These are phyloP conservation scores for Micractinium conductrix DNA, from an alignment of 139 green algal species.

Conservation along the genomic window DNA sequence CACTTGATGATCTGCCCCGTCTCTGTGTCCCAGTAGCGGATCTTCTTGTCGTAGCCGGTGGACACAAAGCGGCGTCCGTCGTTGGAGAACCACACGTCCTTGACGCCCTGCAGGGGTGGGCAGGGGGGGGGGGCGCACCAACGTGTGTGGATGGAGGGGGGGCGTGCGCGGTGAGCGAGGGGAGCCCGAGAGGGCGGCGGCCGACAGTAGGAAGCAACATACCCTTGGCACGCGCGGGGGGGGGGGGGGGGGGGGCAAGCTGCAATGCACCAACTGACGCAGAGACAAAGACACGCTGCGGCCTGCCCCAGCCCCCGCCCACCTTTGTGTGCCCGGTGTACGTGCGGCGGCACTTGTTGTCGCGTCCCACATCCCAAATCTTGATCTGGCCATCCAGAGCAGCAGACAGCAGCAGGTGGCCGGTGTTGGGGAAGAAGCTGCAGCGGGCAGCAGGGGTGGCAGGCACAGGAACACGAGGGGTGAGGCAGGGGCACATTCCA, in stretches of 20 bases:
- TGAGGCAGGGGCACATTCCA: no score
- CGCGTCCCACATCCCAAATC: slow-evolving; percentile 95
- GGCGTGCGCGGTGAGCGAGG: no score
- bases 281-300: not conserved
- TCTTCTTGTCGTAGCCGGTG: slow-evolving; percentile 89
- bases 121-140: no score
- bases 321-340: slow-evolving; percentile 95
- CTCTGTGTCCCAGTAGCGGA: slow-evolving; percentile 98
- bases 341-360: slow-evolving; percentile 92
- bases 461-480: no score
- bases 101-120: slow-evolving; percentile 75
- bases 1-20: slow-evolving; percentile 77
- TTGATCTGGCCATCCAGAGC: slow-evolving; percentile 96
- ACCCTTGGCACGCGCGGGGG: not conserved
- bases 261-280: not conserved
- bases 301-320: not conserved
- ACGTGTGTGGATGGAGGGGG: no score
- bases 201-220: not conserved
- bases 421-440: slow-evolving; percentile 90
- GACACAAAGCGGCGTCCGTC: slow-evolving; percentile 90
- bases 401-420: slow-evolving; percentile 95
- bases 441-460: not conserved
- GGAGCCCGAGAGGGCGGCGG: no score
- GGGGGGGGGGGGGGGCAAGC: not conserved
- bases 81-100: slow-evolving; percentile 92